Evolutionary conservation across 73 alveolate genomes (phyloP), one percentile per base, ranked within the genome.

Genomic region (Tetrahymena elliotti): DNA sequence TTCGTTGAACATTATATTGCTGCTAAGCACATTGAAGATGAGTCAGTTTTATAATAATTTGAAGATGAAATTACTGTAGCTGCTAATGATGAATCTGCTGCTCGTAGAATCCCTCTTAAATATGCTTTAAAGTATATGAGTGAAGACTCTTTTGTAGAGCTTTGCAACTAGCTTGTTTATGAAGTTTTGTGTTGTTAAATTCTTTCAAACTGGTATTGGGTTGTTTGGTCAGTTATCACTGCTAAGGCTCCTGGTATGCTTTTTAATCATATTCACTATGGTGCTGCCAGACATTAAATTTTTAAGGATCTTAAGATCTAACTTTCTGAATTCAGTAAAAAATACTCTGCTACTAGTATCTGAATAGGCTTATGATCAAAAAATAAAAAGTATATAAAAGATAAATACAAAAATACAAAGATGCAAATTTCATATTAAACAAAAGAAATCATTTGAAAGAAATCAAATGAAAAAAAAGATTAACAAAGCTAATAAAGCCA

Each of bases 211-310:
- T 68, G 88, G 88, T 68, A 68, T 68, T 68, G 88, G 88, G 88
- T 68, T 24, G 36, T 68, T 18, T 68, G 88, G 88, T 68, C 88
- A 24, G 88, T 68, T 68, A 68, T 68, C 33, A 68, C 88, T 31
- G 88, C 88, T 18, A 68, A 68, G 88, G 88, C 88, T 68, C 88
- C 88, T 68, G 88, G 88, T 68, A 68, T 68, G 88, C 88, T 68
- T 31, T 68, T 68, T 68, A 68, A 68, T 68, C 88, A 68, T 68
- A 68, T 68, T 68, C 88, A 68, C 22, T 68, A 68, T 31, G 88
- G 88, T 27, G 88, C 88, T 68, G 88, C 88, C 36, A 68, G 88
- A 68, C 36, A 68, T 68, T 10, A 68, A 68, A 68, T 68, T 31
- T 68, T 68, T 36, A 68, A 68, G 34, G 36, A 68, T 27, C 88